A percentile compares a stretch with the other conserved stretches of the same genome.
Evolutionary conservation across 345 rosid species (phyloP).

Genomic region (Lepidium africanum): DNA sequence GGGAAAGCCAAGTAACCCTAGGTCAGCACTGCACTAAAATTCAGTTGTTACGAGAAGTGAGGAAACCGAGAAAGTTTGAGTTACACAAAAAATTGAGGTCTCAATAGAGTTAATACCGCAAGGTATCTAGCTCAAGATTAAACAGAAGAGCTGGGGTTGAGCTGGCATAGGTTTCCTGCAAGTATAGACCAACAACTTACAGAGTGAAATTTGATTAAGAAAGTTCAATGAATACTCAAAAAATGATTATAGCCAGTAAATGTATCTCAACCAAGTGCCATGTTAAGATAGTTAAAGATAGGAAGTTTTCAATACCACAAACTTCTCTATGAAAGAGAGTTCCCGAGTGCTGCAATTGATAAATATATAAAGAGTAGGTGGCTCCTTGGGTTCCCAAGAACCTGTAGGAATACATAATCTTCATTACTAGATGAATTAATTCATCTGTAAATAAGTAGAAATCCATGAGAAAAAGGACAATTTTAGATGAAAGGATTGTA

Average conservation of each 20-base stretch:
- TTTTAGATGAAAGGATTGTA: neutral
- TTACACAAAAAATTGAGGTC: conserved; percentile 2
- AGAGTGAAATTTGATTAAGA: neutral
- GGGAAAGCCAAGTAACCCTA: conserved; percentile 88
- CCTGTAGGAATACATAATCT: conserved; percentile 36
- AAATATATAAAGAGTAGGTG: conserved; percentile 76
- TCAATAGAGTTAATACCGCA: conserved; percentile 48
- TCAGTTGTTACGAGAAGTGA: conserved; percentile 9
- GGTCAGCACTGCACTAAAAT: conserved; percentile 72
- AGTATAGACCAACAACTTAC: conserved; percentile 19
- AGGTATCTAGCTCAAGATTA: conserved; percentile 92
- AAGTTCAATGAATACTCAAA: neutral
- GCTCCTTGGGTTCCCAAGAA: conserved; percentile 67
- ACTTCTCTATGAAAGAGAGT: conserved; percentile 76
- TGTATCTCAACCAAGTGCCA: conserved; percentile 2
- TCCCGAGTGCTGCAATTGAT: conserved; percentile 90
- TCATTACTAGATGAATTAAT: neutral
- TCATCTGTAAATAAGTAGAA: neutral
- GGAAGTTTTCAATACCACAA: conserved; percentile 56
- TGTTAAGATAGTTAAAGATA: conserved; percentile 5
- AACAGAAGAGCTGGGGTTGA: conserved; percentile 81
- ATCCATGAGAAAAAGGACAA: neutral
- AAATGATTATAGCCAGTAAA: conserved; percentile 4
- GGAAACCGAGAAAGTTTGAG: conserved; percentile 12
- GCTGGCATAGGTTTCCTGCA: conserved; percentile 73